Evolutionary conservation across 2,329 filamentous ascomycete genomes (phyloP), one percentile per base, ranked within the genome.

Genomic region (Penicillium palitans): DNA sequence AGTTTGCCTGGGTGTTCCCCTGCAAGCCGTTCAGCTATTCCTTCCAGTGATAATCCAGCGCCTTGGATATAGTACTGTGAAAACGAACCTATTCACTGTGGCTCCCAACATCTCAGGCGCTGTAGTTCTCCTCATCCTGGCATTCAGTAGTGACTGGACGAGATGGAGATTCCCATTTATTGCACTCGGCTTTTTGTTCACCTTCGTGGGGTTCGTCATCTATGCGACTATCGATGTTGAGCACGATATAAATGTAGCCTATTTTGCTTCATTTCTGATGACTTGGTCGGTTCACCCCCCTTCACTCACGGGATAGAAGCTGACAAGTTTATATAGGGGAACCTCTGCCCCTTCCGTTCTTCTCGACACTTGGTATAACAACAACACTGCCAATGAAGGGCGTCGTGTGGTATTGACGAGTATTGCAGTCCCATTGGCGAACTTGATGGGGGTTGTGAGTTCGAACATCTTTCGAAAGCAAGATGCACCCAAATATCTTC

Each of bases 251-350:
- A 70, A 86, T 15, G 81, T 90, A 1, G 88, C 87, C 1, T 90
- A 90, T 69, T 90, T 86, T 63, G 87, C 88, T 4, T 85, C 82
- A 49, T 91, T 90, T 70, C 87, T 91, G 84, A 90, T 90, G 86
- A 87, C 84, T 8, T 90, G 87, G 84, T 87, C 21, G 45, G 58
- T 58, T 25, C 5, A 13, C 7, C 2, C 25, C 4, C 13, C 7
- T 29, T 27, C 27, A 25, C 1, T 6, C 4, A 33, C 6, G 13
- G 45, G n/a, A 15, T 17, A 7, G 10, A 45, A 31, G 19, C 57
- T 59, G 21, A 61, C n/a, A 8, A 42, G 3, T 9, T 8, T 13
- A 87, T 33, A 87, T 85, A 0, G 54, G 64, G 67, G 67, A 27
- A 67, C 86, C 81, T n/a, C 87, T 85, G 3, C 88, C 85, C 0